Base-by-base conservation (phyloP, 1,284 basidiomycete species). In the Grifola frondosa region DNA sequence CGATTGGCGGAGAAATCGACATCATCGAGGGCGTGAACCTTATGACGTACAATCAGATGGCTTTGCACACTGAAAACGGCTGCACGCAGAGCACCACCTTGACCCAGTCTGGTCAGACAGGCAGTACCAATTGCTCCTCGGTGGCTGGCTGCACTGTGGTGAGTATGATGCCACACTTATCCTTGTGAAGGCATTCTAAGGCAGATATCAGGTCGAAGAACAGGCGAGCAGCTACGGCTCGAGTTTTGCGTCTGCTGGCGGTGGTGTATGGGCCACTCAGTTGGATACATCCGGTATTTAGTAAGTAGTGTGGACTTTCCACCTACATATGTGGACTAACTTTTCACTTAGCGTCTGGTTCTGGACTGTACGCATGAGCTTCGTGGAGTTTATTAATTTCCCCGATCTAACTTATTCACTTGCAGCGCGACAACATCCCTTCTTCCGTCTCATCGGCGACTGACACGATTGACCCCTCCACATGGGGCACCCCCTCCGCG, bases 201-300 rank as follows among this genome's bases (percentile, higher is more conserved):
- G n/a, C n/a, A n/a, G n/a, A n/a, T n/a, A n/a, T n/a, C 30, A 52
- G 55, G 54, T 57, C 1, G 80, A 83, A 59, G 67, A 62, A 23
- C 66, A 69, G 44, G 55, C 66, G 8, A 75, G 75, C 45, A 80
- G 77, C 50, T 84, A 71, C 52, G 77, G 75, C 2, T 57, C 64
- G 6, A 72, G 66, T 0, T 86, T 87, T 54, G 72, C 71, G 6
- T 61, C 62, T 4, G 75, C 74, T 7, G 81, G 81, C 12, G 84
- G 84, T 29, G 83, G 83, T 6, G 78, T 84, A 1, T 86, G 70
- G 60, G 80, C 81, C 10, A 65, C 75, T 3, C 80, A 84, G 61
- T 79, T 82, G 54, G 77, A 83, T 40, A 64, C 68, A 12, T 55
- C 72, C 17, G 78, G 79, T 5, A 57, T 64, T 31, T 58, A 25